phyloP scores from a whole-genome alignment of 169 alveolate species.

The Plasmodium billcollinsi region DNA sequence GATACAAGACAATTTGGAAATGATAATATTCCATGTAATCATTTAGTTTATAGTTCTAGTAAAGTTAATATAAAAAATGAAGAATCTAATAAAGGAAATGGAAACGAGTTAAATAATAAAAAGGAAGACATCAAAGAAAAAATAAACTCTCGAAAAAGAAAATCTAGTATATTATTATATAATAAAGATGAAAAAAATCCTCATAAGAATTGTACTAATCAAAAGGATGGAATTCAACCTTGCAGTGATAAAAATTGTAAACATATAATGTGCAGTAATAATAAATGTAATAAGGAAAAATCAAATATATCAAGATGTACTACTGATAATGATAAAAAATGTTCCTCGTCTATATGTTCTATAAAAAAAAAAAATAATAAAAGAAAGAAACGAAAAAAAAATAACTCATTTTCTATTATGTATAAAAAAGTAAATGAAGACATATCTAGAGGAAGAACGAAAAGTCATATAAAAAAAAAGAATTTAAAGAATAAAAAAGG shows the following conservation, averaged over 20 bases:
- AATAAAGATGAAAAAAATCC: slow-evolving; percentile 1
- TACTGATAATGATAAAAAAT: not conserved
- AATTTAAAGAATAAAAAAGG: slow-evolving; percentile 18
- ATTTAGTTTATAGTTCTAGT: not conserved
- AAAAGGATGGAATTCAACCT: no score
- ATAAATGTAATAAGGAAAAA: not conserved
- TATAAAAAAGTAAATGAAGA: not conserved
- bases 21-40: not conserved
- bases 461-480: slow-evolving; percentile 7
- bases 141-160: not conserved
- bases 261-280: not conserved
- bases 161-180: not conserved
- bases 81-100: not conserved
- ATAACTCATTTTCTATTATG: not conserved
- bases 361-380: not conserved
- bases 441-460: not conserved
- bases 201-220: no score
- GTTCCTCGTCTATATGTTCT: not conserved
- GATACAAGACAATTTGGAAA: not conserved
- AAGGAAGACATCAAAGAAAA: not conserved
- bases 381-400: not conserved
- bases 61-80: not conserved
- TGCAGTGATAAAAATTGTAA: not conserved
- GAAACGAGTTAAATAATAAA: not conserved
- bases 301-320: not conserved